These are phyloP conservation scores for Chaetomiaceae sp. DNA, from an alignment of 2,329 filamentous ascomycete genomes.

Conservation along the genomic window DNA sequence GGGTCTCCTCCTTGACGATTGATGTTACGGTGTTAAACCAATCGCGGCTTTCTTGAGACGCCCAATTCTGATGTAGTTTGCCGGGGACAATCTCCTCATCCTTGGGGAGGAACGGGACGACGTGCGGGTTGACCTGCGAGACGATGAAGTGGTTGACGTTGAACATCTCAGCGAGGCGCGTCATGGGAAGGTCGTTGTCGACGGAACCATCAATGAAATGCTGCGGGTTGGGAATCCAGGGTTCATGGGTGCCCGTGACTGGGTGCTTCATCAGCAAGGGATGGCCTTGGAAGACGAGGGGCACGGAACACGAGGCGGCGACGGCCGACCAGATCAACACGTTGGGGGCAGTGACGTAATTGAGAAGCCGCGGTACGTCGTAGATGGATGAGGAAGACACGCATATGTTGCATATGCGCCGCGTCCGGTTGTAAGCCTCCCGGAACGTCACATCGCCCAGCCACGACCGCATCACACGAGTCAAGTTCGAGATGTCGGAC, in stretches of 20 bases:
- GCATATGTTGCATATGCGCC: slow-evolving; percentile 87
- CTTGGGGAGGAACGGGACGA: slow-evolving; percentile 76
- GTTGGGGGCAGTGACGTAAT: slow-evolving; percentile 90
- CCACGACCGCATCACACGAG: slow-evolving; percentile 72
- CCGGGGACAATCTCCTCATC: slow-evolving; percentile 53
- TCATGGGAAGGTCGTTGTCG: slow-evolving; percentile 91
- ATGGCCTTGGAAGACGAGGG: slow-evolving; percentile 75
- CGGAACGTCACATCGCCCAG: slow-evolving; percentile 91
- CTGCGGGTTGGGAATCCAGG: slow-evolving; percentile 82
- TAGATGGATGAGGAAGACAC: slow-evolving; percentile 85
- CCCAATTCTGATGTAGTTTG: slow-evolving; percentile 12
- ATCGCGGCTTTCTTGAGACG: slow-evolving; percentile 13
- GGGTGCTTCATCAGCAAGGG: slow-evolving; percentile 82
- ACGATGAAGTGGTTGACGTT: slow-evolving; percentile 99
- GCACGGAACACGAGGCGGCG: slow-evolving; percentile 91
- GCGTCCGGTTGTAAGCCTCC: slow-evolving; percentile 91
- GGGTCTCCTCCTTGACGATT: slow-evolving; percentile 71
- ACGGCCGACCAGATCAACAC: slow-evolving; percentile 96
- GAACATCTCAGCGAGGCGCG: slow-evolving; percentile 86
- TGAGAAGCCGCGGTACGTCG: slow-evolving; percentile 79
- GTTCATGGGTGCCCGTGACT: slow-evolving; percentile 67
- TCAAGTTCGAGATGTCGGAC: slow-evolving; percentile 79
- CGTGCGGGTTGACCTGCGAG: slow-evolving; percentile 92
- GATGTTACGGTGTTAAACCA: slow-evolving; percentile 66
- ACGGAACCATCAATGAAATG: slow-evolving; percentile 93